Conservation (phyloP, 352 stramenopile genomes). For the Phytophthora fragariaefolia region DNA sequence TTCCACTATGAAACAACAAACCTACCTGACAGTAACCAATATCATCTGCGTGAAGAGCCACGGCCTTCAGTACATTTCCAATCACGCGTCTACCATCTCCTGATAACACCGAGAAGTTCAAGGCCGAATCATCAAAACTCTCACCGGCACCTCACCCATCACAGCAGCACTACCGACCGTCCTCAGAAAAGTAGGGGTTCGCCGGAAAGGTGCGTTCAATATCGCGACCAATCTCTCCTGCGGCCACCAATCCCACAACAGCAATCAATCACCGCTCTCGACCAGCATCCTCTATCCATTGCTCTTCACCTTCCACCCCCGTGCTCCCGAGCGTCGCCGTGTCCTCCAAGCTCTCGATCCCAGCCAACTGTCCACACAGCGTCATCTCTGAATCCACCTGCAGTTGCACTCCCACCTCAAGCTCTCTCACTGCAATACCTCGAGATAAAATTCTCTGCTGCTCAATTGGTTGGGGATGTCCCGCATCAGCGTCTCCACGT, state of each 20-base stretch:
- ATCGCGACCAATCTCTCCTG: conserved; percentile 80
- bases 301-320: conserved; percentile 59
- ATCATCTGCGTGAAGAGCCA: conserved; percentile 55
- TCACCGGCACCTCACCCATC: background rate
- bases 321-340: conserved; percentile 48
- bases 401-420: background rate
- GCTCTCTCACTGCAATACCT: conserved; percentile 22
- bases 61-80: conserved; percentile 77
- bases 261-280: conserved; percentile 28
- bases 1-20: background rate
- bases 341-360: conserved; percentile 44
- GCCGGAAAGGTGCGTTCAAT: conserved; percentile 77
- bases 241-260: background rate
- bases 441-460: conserved; percentile 35
- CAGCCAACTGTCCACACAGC: conserved; percentile 43
- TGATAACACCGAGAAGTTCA: conserved; percentile 22
- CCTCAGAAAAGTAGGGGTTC: conserved; percentile 56
- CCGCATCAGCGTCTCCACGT: conserved; percentile 38
- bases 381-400: background rate
- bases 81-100: conserved; percentile 64
- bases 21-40: conserved; percentile 82
- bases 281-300: conserved; percentile 19
- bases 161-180: background rate
- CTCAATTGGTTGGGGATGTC: conserved; percentile 8
- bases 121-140: background rate